Conservation (phyloP, 2,329 filamentous ascomycete species). For the Fusarium veterinarium region DNA sequence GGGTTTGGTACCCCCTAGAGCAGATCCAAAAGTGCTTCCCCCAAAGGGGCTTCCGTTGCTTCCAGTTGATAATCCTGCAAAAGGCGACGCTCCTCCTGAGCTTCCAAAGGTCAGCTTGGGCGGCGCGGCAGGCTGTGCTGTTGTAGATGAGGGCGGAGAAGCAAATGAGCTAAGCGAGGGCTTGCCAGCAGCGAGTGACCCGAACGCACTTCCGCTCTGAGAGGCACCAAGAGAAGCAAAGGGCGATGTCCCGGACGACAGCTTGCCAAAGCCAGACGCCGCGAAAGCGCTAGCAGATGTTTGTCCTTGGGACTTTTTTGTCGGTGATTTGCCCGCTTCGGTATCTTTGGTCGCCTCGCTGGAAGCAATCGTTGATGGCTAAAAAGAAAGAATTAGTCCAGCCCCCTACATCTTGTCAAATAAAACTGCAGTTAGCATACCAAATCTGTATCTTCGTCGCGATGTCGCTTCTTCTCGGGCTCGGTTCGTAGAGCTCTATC, state of each 20-base stretch:
- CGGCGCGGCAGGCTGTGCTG: constrained; percentile 45
- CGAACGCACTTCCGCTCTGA: constrained; percentile 63
- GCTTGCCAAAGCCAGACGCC: constrained; percentile 74
- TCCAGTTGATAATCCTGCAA: constrained; percentile 56
- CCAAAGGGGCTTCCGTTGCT: constrained; percentile 56
- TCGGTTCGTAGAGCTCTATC: constrained; percentile 61
- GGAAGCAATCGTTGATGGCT: constrained; percentile 34
- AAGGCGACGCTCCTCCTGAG: constrained; percentile 57
- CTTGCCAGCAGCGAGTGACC: constrained; percentile 52
- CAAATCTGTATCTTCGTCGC: constrained; percentile 59
- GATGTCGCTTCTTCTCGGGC: constrained; percentile 73
- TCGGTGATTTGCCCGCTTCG: constrained; percentile 37
- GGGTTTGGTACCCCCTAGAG: constrained; percentile 55
- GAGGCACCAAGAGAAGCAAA: constrained; percentile 68
- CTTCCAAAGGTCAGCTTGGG: constrained; percentile 64
- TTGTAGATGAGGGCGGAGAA: constrained; percentile 40
- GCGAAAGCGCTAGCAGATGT: constrained; percentile 74
- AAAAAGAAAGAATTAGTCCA: constrained; percentile 21
- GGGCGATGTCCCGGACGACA: constrained; percentile 72
- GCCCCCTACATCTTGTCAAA: not conserved
- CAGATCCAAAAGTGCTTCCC: constrained; percentile 53
- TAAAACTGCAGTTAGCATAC: constrained; percentile 45
- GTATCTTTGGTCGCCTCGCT: constrained; percentile 38
- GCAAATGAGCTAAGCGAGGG: constrained; percentile 50
- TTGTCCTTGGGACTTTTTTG: constrained; percentile 45